Evolutionary conservation across 306 rosid genomes (phyloP).

Genomic region (Malus orientalis): DNA sequence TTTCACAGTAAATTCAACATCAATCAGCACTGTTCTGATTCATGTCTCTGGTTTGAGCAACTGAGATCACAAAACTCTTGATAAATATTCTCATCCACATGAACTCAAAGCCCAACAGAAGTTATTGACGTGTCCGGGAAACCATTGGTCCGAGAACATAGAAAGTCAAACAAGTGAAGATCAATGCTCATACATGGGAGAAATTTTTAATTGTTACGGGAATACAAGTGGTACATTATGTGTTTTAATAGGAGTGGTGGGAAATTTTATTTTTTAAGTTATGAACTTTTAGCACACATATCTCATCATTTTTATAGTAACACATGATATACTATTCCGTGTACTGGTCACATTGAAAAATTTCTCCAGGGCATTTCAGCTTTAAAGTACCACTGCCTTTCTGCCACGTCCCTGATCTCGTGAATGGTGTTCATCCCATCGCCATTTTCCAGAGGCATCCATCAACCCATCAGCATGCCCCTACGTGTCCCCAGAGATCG

Average conservation of each 20-base stretch:
- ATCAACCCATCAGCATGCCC: neutral
- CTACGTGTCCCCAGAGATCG: constrained; percentile 14
- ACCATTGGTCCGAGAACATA: neutral
- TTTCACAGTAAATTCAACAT: neutral
- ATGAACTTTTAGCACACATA: too few relatives aligned
- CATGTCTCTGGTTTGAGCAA: neutral
- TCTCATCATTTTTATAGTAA: too few relatives aligned
- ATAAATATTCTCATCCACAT: too few relatives aligned
- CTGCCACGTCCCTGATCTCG: constrained; percentile 22
- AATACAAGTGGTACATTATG: too few relatives aligned
- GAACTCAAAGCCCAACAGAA: neutral
- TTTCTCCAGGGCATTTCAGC: neutral
- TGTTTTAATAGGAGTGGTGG: too few relatives aligned
- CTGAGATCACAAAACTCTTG: neutral
- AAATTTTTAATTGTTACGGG: too few relatives aligned
- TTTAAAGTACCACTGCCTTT: neutral
- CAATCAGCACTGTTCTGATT: neutral
- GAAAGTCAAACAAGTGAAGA: neutral
- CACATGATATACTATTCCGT: too few relatives aligned
- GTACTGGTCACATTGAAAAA: too few relatives aligned
- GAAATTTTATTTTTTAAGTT: too few relatives aligned
- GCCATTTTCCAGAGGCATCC: neutral
- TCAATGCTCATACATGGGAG: neutral
- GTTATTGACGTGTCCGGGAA: neutral
- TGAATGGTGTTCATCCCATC: constrained; percentile 14